These are phyloP conservation scores for Galerina sulciceps DNA, from an alignment of 768 basidiomycete genomes.

Conservation along the genomic window DNA sequence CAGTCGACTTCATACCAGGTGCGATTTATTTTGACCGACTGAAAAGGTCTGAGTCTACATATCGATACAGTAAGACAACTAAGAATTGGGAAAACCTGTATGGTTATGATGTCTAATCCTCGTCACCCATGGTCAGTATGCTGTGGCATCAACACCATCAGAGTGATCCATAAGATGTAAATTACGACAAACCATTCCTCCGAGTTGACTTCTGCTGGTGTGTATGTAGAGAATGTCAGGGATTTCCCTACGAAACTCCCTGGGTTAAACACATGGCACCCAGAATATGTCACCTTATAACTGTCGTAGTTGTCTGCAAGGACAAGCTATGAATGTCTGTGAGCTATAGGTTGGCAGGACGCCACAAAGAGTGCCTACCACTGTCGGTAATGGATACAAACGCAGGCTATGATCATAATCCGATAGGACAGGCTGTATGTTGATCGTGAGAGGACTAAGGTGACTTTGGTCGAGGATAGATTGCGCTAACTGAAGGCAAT, in stretches of 20 bases:
- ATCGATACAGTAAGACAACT: no score
- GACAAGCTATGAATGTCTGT: constrained; percentile 61
- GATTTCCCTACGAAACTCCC: constrained; percentile 86
- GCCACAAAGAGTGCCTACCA: constrained; percentile 52
- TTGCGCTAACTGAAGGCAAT: constrained; percentile 78
- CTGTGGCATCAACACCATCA: constrained; percentile 23
- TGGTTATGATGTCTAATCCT: constrained; percentile 14
- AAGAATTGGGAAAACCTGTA: no score
- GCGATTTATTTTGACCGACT: no score
- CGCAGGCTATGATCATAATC: constrained; percentile 93
- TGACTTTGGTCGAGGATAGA: constrained; percentile 95
- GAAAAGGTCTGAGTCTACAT: no score
- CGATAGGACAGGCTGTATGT: constrained; percentile 84
- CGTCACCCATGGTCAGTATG: constrained; percentile 46
- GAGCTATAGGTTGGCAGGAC: neutral
- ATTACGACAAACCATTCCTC: constrained; percentile 70
- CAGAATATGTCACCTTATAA: constrained; percentile 95
- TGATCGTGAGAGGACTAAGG: constrained; percentile 83
- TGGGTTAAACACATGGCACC: constrained; percentile 98
- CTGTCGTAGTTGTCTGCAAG: constrained; percentile 97
- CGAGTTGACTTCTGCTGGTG: constrained; percentile 82
- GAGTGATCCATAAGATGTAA: neutral
- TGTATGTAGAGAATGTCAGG: constrained; percentile 89
- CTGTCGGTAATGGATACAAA: constrained; percentile 92
- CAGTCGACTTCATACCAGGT: no score